Evolutionary conservation across 371 early-diverging fungal species (phyloP).

Genomic region (Cladochytrium tenue): DNA sequence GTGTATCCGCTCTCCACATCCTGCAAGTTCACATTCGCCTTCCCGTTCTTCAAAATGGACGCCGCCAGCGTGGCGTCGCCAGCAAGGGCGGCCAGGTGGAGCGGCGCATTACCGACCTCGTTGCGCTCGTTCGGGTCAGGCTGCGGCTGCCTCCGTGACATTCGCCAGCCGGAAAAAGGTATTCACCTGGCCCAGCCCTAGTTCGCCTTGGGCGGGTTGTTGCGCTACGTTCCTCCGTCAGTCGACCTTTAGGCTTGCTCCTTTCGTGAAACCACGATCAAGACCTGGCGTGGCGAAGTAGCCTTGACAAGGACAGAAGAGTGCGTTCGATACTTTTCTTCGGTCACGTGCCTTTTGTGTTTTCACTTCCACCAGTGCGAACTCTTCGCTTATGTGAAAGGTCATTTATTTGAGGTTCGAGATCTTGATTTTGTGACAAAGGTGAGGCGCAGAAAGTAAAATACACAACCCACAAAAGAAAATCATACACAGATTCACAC

Average conservation of each 20-base stretch:
- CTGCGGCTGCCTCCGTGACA: no score
- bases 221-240: no score
- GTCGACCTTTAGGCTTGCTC: neutral
- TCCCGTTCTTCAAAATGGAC: neutral
- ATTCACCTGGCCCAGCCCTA: no score
- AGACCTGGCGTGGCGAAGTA: neutral
- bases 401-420: no score
- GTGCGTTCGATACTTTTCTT: neutral
- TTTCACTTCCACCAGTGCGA: neutral
- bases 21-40: neutral
- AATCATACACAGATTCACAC: neutral
- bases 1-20: neutral
- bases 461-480: neutral
- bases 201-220: no score
- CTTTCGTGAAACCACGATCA: neutral
- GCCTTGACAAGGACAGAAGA: neutral
- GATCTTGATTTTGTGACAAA: neutral
- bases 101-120: neutral
- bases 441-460: neutral
- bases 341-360: neutral
- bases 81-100: neutral
- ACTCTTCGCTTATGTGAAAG: no score
- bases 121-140: neutral
- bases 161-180: no score
- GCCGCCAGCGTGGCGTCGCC: neutral